These are phyloP conservation scores for Yarrowia alimentaria DNA, from an alignment of 805 yeast species.

Conservation along the genomic window DNA sequence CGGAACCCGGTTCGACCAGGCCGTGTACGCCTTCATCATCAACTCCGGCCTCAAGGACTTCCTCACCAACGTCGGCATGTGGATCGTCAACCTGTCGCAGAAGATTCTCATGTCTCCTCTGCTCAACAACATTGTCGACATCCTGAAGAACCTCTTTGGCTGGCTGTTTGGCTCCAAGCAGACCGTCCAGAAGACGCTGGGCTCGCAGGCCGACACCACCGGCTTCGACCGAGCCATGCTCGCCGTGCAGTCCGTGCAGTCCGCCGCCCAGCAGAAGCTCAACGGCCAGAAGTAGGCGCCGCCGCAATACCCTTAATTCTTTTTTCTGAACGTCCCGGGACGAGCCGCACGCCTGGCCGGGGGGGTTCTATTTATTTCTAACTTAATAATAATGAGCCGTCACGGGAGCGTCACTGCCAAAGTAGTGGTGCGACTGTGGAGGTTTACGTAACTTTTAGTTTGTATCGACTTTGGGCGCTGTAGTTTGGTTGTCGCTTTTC, in stretches of 20 bases:
- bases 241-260: slow-evolving; percentile 22
- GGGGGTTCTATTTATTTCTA: no score
- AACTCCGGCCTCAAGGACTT: slow-evolving; percentile 25
- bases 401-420: no score
- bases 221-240: slow-evolving; percentile 25
- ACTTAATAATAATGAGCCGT: no score
- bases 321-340: no score
- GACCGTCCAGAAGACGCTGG: slow-evolving; percentile 18
- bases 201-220: slow-evolving; percentile 12
- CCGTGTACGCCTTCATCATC: slow-evolving; percentile 23
- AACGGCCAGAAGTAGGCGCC: neutral
- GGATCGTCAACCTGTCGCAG: slow-evolving; percentile 25
- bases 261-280: slow-evolving; percentile 20
- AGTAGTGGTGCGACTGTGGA: no score
- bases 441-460: no score
- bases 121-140: slow-evolving; percentile 26
- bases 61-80: slow-evolving; percentile 25
- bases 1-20: slow-evolving; percentile 14
- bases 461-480: no score
- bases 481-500: no score
- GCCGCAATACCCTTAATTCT: no score
- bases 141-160: slow-evolving; percentile 24
- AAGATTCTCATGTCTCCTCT: slow-evolving; percentile 27
- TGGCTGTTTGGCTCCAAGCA: slow-evolving; percentile 28
- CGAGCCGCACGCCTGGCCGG: no score